Base-by-base conservation (phyloP, 2,329 filamentous ascomycete species). In the Cadophora sp. region DNA sequence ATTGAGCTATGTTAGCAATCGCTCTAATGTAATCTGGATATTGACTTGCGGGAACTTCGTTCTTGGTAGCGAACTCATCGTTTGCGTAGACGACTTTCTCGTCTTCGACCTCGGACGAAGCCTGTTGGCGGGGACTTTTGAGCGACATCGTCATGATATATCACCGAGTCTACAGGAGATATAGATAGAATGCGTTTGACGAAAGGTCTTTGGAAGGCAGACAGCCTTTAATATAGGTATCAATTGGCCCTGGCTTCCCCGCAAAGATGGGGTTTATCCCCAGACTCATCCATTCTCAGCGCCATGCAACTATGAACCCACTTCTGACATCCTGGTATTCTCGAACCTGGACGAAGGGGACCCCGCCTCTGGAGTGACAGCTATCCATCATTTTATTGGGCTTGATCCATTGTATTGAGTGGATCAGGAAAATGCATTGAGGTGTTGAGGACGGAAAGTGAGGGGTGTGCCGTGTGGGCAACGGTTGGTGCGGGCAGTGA, bases 401-500 rank as follows among this genome's bases (percentile, higher is more conserved):
- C 16, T 55, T 55, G 27, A 2, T n/a, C 51, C 1, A n/a, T 24
- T 19, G 50, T 29, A 4, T 29, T 43, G 26, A 29, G 50, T 53
- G 51, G 51, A n/a, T 29, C 26, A n/a, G 2, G 3, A 27, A 55
- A 16, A 19, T 29, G 51, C 16, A 31, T 27, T 31, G 26, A 53
- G 58, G 58, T n/a, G 14, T 61, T 4, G 4, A 16, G 40, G 16
- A 19, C 19, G 1, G n/a, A n/a, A 22, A 26, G 11, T 14, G 7
- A 55, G 50, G 24, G 11, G 4, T 55, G 46, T 56, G 50, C 31
- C 12, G 62, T 55, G 62, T 31, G 48, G 62, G 50, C 48, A 56
- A 6, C 19, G 19, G 50, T 16, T 51, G 60, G 16, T 64, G 62
- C 26, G 62, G 62, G 62, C 62, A 64, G 16, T 43, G 62, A 24